These are phyloP conservation scores for Dipteronia sinensis DNA, from an alignment of 345 rosid species.

Conservation along the genomic window DNA sequence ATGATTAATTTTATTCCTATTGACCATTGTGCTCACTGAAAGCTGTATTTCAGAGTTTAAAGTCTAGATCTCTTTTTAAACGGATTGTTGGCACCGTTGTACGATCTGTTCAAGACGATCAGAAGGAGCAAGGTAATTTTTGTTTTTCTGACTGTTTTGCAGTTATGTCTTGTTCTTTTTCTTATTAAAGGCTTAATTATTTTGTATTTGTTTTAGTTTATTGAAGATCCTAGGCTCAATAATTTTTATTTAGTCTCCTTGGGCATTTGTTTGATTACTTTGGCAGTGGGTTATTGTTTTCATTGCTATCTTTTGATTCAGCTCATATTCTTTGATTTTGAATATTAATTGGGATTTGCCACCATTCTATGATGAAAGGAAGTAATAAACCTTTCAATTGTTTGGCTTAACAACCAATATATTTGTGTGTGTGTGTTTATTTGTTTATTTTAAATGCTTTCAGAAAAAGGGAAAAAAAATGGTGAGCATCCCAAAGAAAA, in stretches of 20 bases:
- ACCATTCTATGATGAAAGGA: not conserved
- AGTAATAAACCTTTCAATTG: not conserved
- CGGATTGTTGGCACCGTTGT: slow-evolving; percentile 89
- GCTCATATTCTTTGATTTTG: not conserved
- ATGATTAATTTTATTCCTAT: not conserved
- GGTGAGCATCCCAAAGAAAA: not conserved
- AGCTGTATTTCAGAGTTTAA: slow-evolving; percentile 54
- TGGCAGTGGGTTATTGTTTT: not conserved
- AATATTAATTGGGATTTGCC: not conserved
- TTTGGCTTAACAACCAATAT: slow-evolving; percentile 9
- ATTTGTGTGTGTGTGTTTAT: not conserved
- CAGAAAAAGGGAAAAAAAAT: not conserved
- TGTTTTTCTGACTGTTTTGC: slow-evolving; percentile 9
- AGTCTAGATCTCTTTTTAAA: slow-evolving; percentile 74
- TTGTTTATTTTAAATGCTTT: not conserved
- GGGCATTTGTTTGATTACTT: not conserved
- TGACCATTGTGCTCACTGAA: slow-evolving; percentile 22
- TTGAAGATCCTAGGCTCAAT: not conserved
- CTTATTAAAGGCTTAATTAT: not conserved
- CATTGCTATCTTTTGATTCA: not conserved
- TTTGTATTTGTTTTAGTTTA: not conserved
- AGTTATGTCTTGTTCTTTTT: not conserved
- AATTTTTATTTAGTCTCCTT: not conserved
- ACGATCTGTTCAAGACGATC: slow-evolving; percentile 88
- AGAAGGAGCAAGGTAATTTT: slow-evolving; percentile 88